Evolutionary conservation across 1,139 yeast genomes (phyloP).

Genomic region (Candida pseudoviswanathii): DNA sequence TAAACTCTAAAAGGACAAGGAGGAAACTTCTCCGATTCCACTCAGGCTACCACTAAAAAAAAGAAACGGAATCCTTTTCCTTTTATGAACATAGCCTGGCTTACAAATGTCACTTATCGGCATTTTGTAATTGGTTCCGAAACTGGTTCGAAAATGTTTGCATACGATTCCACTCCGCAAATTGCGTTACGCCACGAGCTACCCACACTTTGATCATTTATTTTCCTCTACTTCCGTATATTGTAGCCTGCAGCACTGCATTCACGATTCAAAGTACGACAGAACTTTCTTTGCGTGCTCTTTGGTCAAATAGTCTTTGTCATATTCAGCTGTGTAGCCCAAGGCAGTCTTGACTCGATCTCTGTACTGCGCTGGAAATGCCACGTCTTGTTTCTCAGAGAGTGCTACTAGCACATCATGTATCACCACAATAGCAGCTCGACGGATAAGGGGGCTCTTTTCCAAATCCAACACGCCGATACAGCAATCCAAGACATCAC

Average conservation of each 20-base stretch:
- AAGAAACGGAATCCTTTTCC: not conserved
- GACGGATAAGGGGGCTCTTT: slow-evolving; percentile 53
- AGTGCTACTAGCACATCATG: slow-evolving; percentile 61
- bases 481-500: slow-evolving; percentile 71
- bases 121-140: too few relatives aligned
- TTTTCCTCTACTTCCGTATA: not conserved
- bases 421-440: slow-evolving; percentile 73
- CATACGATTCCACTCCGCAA: too few relatives aligned
- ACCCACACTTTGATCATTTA: too few relatives aligned
- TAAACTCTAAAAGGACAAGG: too few relatives aligned
- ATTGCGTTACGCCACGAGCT: too few relatives aligned
- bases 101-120: too few relatives aligned
- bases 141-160: too few relatives aligned
- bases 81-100: too few relatives aligned
- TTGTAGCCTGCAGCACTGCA: not conserved
- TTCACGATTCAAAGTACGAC: not conserved
- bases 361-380: slow-evolving; percentile 52
- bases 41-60: too few relatives aligned
- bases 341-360: slow-evolving; percentile 42
- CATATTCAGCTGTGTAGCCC: slow-evolving; percentile 48
- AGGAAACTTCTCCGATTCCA: too few relatives aligned
- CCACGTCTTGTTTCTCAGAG: slow-evolving; percentile 42
- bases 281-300: slow-evolving; percentile 57
- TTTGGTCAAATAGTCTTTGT: slow-evolving; percentile 57
- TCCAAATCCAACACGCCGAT: slow-evolving; percentile 72